phyloP scores from a whole-genome alignment of 75 land plant genomes.

The Chamaecyparis obtusa region DNA sequence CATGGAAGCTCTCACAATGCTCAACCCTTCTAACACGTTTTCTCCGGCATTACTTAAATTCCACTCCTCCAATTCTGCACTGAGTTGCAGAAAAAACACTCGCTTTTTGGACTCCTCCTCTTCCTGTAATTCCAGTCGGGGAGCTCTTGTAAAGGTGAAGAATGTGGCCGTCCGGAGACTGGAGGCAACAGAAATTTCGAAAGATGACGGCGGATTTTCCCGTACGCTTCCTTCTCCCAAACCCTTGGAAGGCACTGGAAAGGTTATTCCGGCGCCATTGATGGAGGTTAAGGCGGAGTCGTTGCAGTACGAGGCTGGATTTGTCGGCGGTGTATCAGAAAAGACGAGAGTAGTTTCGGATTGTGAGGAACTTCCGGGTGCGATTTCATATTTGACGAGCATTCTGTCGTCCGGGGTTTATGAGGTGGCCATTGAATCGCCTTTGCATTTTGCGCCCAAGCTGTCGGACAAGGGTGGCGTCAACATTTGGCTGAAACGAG shows the following conservation, averaged over 20 bases:
- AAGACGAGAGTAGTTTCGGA: slow-evolving; percentile 4
- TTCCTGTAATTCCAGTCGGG: not conserved
- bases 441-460: slow-evolving; percentile 54
- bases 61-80: not conserved
- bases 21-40: not conserved
- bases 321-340: slow-evolving; percentile 34
- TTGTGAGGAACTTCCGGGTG: not conserved
- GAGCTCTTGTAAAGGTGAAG: not conserved
- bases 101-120: not conserved
- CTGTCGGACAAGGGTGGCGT: slow-evolving; percentile 49
- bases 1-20: not conserved
- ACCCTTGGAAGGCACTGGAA: not conserved
- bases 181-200: not conserved
- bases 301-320: slow-evolving; percentile 46
- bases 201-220: not conserved
- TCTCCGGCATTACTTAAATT: not conserved
- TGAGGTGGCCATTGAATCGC: slow-evolving; percentile 76
- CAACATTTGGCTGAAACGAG: slow-evolving; percentile 59
- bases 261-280: slow-evolving; percentile 2
- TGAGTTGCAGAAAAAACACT: not conserved
- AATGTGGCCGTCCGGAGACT: not conserved
- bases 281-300: slow-evolving; percentile 32
- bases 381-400: slow-evolving; percentile 54
- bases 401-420: slow-evolving; percentile 63
- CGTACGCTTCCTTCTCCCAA: not conserved